Evolutionary conservation across 2,329 filamentous ascomycete species (phyloP), one percentile per base, ranked within the genome.

Genomic region (Pseudogymnoascus sp.): DNA sequence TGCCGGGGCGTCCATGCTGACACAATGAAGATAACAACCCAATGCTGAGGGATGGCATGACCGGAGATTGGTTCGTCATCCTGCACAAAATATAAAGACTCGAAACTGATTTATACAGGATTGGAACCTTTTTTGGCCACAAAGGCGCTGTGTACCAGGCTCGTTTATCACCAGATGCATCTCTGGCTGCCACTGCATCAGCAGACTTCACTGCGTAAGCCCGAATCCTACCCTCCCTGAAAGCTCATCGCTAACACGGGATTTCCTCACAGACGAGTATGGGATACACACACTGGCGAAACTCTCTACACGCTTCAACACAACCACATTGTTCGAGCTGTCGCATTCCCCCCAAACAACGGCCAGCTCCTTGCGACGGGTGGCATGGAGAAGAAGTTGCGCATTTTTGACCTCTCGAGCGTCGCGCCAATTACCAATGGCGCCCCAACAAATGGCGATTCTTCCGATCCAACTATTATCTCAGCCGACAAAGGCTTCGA

Each of bases 61-160:
- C 93, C 59, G 95, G 95, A 64, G 93, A 97, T 76, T 97, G 93
- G 90, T 90, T 79, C 65, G 80, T 69, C 59, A 14, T 59, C 16
- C 60, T 65, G 62, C 26, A 35, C 37, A 35, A 56, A 10, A 13
- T 42, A 19, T 62, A 21, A 26, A 31, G 24, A 29, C 31, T 24
- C 10, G 59, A 69, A 61, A 53, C 47, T 53, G 29, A 53, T 31
- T 53, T 44, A 40, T 38, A 11, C 64, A 85, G 83, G 90, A 97
- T 97, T 70, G 95, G 95, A 59, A 97, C 95, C 38, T 97, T 97
- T 74, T 88, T 99, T 71, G 95, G 95, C 42, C 95, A 99, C 80
- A 97, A 99, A 78, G 95, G 95, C 67, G 95, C 95, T 38, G 93
- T 97, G 65, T 99, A 95, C 92, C 93, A 97, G 78, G 91, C 93